Conservation (phyloP, 192 early-diverging fungal genomes). For the Pecoramyces ruminantium region DNA sequence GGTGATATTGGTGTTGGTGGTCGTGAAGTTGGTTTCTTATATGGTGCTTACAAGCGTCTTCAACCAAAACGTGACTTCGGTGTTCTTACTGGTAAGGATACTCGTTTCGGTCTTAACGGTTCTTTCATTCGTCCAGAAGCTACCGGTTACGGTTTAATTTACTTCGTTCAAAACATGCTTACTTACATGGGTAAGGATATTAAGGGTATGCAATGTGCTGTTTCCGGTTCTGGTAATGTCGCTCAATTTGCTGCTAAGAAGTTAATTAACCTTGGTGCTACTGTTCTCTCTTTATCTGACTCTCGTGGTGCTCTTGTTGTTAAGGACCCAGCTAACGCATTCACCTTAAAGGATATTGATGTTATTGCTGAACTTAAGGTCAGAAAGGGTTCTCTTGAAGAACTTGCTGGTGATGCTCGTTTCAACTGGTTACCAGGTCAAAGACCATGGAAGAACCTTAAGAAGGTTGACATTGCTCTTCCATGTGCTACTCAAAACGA, state of each 20-base stretch:
- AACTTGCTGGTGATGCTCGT: constrained; percentile 23
- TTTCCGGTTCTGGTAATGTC: constrained; percentile 33
- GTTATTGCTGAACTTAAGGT: constrained; percentile 31
- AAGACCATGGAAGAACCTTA: constrained; percentile 23
- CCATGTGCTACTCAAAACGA: constrained; percentile 37
- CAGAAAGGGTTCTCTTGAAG: constrained; percentile 26
- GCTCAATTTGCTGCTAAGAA: constrained; percentile 34
- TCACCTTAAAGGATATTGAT: constrained; percentile 25
- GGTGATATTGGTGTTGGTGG: constrained; percentile 30
- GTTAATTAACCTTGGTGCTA: constrained; percentile 27
- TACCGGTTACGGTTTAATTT: constrained; percentile 34
- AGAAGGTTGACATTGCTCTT: constrained; percentile 26
- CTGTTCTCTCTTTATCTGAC: constrained; percentile 30
- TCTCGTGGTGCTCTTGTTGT: constrained; percentile 28
- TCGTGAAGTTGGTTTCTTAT: constrained; percentile 30
- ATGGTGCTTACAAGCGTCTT: constrained; percentile 33
- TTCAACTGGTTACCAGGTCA: constrained; percentile 20
- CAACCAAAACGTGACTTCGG: constrained; percentile 25
- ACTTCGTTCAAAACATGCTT: constrained; percentile 24
- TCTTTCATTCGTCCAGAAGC: constrained; percentile 32
- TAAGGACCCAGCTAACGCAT: constrained; percentile 13
- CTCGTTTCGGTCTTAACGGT: constrained; percentile 16
- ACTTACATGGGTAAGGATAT: constrained; percentile 10
- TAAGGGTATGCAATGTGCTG: constrained; percentile 26
- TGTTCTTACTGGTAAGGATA: constrained; percentile 26